Evolutionary conservation across 2,329 filamentous ascomycete genomes (phyloP).

Genomic region (Ophiostoma populinum): DNA sequence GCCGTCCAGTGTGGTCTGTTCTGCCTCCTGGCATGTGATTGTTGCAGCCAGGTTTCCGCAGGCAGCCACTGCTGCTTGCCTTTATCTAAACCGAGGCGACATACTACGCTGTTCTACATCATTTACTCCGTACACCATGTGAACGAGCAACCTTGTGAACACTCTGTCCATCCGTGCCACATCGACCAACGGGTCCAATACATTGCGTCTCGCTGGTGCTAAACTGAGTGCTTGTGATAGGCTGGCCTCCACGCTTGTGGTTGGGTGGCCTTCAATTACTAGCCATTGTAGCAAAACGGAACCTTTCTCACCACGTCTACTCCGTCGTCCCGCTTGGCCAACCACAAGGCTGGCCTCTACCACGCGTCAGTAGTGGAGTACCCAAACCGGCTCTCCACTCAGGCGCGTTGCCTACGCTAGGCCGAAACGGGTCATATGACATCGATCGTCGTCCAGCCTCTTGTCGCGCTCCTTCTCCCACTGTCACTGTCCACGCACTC

Average conservation of each 20-base stretch:
- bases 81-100: no score
- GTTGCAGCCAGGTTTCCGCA: no score
- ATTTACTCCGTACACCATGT: no score
- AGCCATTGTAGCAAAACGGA: not conserved
- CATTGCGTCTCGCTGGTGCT: no score
- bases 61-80: no score
- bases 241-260: not conserved
- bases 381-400: slow-evolving; percentile 3
- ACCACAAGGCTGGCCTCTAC: slow-evolving; percentile 9
- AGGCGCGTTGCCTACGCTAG: slow-evolving; percentile 1
- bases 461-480: slow-evolving; percentile 3
- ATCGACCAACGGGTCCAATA: no score
- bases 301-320: not conserved
- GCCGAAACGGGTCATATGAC: slow-evolving; percentile 3
- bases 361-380: slow-evolving; percentile 9
- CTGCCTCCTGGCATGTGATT: no score
- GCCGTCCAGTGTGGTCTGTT: no score
- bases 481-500: slow-evolving; percentile 7
- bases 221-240: not conserved
- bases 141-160: no score
- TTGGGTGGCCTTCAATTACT: no score
- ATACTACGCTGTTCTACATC: no score
- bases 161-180: no score
- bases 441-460: not conserved
- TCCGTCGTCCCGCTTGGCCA: slow-evolving; percentile 1